Evolutionary conservation across 441 rosid genomes (phyloP).

Genomic region (Populus hybrid): DNA sequence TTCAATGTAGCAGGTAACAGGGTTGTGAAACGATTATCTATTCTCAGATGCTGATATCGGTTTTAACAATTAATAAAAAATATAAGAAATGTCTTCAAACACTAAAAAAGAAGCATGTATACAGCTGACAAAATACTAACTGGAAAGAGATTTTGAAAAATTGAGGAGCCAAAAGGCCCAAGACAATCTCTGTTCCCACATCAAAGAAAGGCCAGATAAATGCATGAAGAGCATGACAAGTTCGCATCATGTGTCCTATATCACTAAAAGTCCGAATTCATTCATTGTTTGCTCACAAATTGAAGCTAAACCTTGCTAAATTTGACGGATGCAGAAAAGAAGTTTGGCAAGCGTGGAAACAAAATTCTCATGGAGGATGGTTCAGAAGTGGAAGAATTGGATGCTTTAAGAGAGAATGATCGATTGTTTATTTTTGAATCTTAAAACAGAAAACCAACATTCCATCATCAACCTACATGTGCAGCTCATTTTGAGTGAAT

Average conservation of each 20-base stretch:
- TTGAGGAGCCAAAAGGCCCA: neutral
- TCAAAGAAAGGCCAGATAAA: neutral
- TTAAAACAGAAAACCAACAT: slow-evolving; percentile 20
- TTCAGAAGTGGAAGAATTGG: slow-evolving; percentile 71
- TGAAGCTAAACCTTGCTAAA: slow-evolving; percentile 14
- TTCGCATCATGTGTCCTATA: neutral
- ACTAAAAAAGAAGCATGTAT: neutral
- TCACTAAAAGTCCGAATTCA: neutral
- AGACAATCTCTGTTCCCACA: neutral
- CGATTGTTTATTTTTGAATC: slow-evolving; percentile 53
- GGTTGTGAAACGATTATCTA: slow-evolving; percentile 8
- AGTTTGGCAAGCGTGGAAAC: slow-evolving; percentile 70
- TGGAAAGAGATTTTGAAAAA: neutral
- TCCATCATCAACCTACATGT: slow-evolving; percentile 3
- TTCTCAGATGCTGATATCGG: neutral
- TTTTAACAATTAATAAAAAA: neutral
- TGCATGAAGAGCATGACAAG: neutral
- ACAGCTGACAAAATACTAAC: too few species aligned
- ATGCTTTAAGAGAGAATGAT: slow-evolving; percentile 72
- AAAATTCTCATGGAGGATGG: slow-evolving; percentile 74
- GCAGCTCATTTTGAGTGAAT: neutral
- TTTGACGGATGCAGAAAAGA: slow-evolving; percentile 57
- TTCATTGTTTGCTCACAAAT: neutral
- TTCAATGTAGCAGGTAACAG: slow-evolving; percentile 63
- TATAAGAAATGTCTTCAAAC: neutral